phyloP scores from a whole-genome alignment of 768 basidiomycete genomes.

The Rhizopogon sp. region DNA sequence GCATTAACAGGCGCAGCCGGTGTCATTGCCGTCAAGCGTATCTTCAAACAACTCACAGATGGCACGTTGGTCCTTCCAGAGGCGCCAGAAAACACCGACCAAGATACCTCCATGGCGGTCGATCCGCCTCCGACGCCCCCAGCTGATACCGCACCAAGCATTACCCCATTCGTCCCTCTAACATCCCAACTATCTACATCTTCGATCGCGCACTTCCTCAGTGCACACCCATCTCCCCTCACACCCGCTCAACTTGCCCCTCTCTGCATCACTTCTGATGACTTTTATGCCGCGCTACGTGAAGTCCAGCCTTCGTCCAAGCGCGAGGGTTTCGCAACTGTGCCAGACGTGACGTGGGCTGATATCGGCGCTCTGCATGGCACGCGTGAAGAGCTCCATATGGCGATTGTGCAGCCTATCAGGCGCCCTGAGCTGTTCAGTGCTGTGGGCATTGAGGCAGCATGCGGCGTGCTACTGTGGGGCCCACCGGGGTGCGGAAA shows the following conservation, averaged over 20 bases:
- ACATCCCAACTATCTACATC: slow-evolving; percentile 40
- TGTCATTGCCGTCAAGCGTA: slow-evolving; percentile 93
- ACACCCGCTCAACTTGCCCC: slow-evolving; percentile 75
- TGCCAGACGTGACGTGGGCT: slow-evolving; percentile 92
- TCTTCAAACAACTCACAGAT: slow-evolving; percentile 77
- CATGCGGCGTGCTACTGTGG: slow-evolving; percentile 96
- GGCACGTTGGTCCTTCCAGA: slow-evolving; percentile 56
- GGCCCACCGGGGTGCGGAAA: slow-evolving; percentile 99
- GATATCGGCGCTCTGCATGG: slow-evolving; percentile 90
- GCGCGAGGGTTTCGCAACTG: slow-evolving; percentile 96
- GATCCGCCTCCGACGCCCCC: slow-evolving; percentile 22
- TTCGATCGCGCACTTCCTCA: slow-evolving; percentile 88
- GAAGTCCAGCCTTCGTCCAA: slow-evolving; percentile 95
- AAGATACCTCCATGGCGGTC: slow-evolving; percentile 32
- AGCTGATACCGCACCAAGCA: slow-evolving; percentile 14
- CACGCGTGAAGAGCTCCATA: slow-evolving; percentile 87
- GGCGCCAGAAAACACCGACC: slow-evolving; percentile 13
- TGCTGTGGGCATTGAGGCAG: slow-evolving; percentile 83
- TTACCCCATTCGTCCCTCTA: slow-evolving; percentile 31
- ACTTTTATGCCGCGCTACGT: slow-evolving; percentile 79
- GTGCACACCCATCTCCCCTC: slow-evolving; percentile 78
- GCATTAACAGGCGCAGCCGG: slow-evolving; percentile 92
- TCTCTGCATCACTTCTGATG: slow-evolving; percentile 72
- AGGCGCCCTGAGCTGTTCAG: slow-evolving; percentile 83
- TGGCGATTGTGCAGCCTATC: slow-evolving; percentile 97